Evolutionary conservation across 1,139 yeast genomes (phyloP).

Genomic region (Kluyveromyces sp.): DNA sequence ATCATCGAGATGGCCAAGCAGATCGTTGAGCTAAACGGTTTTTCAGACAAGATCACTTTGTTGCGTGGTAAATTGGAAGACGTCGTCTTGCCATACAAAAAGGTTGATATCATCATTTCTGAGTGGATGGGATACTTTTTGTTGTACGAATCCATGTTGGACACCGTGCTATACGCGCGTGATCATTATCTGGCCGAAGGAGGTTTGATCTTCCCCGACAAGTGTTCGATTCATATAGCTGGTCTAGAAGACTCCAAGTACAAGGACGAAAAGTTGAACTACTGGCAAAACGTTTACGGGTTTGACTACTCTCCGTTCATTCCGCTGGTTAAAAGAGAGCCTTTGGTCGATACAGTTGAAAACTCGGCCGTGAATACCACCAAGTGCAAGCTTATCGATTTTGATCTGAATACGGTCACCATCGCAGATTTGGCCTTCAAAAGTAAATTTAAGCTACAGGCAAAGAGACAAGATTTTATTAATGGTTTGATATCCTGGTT

Average conservation of each 20-base stretch:
- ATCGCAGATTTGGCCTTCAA: slow-evolving; percentile 76
- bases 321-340: slow-evolving; percentile 81
- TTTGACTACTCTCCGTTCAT: slow-evolving; percentile 78
- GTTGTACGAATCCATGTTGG: slow-evolving; percentile 95
- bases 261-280: slow-evolving; percentile 85
- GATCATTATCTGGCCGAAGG: slow-evolving; percentile 81
- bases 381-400: slow-evolving; percentile 62
- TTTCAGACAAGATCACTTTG: slow-evolving; percentile 78
- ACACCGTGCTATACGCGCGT: slow-evolving; percentile 90
- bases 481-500: slow-evolving; percentile 95
- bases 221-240: slow-evolving; percentile 83
- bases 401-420: slow-evolving; percentile 84
- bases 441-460: slow-evolving; percentile 58
- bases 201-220: slow-evolving; percentile 93
- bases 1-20: slow-evolving; percentile 91
- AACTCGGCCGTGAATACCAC: slow-evolving; percentile 69
- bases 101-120: slow-evolving; percentile 91
- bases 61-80: slow-evolving; percentile 94
- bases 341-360: slow-evolving; percentile 89
- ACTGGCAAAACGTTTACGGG: slow-evolving; percentile 97
- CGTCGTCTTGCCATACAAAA: slow-evolving; percentile 65
- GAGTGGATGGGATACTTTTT: slow-evolving; percentile 99
- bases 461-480: slow-evolving; percentile 70
- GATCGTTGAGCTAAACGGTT: slow-evolving; percentile 78
- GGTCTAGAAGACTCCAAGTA: slow-evolving; percentile 93